Conservation (phyloP, 2,329 filamentous ascomycete species). For the Aspergillus versicolor region DNA sequence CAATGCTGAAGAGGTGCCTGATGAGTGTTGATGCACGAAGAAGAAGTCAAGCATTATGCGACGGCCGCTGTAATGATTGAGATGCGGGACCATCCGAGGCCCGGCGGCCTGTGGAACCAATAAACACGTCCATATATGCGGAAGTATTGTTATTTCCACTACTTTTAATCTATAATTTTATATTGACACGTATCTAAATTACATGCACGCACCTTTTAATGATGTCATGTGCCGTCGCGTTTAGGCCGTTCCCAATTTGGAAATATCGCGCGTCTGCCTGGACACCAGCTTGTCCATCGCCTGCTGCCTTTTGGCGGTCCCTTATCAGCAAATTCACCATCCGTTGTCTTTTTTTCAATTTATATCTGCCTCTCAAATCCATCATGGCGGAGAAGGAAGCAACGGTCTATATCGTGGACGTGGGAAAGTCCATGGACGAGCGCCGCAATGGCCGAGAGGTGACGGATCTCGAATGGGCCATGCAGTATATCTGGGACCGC, state of each 20-base stretch:
- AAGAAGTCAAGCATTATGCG: constrained; percentile 2
- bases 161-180: neutral
- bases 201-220: constrained; percentile 8
- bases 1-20: neutral
- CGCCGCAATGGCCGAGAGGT: constrained; percentile 68
- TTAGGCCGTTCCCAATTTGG: constrained; percentile 31
- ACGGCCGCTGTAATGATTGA: neutral
- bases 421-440: constrained; percentile 80
- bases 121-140: neutral
- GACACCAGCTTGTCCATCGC: constrained; percentile 12
- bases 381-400: constrained; percentile 91
- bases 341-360: neutral
- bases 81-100: constrained; percentile 1
- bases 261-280: constrained; percentile 46
- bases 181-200: neutral
- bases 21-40: constrained; percentile 1
- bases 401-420: constrained; percentile 85
- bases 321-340: constrained; percentile 3
- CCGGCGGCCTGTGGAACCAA: neutral
- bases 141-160: neutral
- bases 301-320: constrained; percentile 12
- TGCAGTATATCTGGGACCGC: constrained; percentile 95
- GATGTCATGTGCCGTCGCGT: constrained; percentile 44
- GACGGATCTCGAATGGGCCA: constrained; percentile 82
- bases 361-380: constrained; percentile 1